Percentiles rank a stretch among this genome's conserved stretches.
Conservation (phyloP, 306 rosid species). For the Sesbania bispinosa region DNA sequence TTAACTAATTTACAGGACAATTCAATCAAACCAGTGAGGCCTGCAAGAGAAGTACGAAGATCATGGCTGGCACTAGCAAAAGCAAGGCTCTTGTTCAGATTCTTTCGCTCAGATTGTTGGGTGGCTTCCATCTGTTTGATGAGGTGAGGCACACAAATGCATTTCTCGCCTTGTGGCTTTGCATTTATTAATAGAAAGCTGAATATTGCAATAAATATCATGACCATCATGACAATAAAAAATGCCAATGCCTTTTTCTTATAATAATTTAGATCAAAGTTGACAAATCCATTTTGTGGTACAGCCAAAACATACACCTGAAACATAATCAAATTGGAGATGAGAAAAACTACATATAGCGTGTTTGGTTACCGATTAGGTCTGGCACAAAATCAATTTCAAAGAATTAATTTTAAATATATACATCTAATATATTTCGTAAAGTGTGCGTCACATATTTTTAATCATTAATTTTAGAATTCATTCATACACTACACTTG, state of each 20-base stretch:
- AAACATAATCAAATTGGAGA: constrained; percentile 10
- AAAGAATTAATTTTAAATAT: too few species aligned
- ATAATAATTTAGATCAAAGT: constrained; percentile 18
- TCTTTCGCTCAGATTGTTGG: constrained; percentile 71
- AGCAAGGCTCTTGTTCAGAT: constrained; percentile 67
- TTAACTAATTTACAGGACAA: constrained; percentile 34
- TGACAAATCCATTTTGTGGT: constrained; percentile 27
- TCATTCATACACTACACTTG: background rate
- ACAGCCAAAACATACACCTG: constrained; percentile 55
- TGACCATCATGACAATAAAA: constrained; percentile 26
- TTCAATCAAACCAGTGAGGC: constrained; percentile 60
- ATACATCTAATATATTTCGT: too few species aligned
- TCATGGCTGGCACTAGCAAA: constrained; percentile 76
- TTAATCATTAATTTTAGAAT: too few species aligned
- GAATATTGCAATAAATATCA: constrained; percentile 24
- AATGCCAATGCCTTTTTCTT: constrained; percentile 34
- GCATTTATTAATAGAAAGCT: constrained; percentile 25
- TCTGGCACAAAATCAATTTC: too few species aligned
- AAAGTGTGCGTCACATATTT: too few species aligned
- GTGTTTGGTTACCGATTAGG: too few species aligned
- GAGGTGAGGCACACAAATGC: constrained; percentile 55
- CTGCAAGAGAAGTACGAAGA: constrained; percentile 65
- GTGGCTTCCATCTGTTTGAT: constrained; percentile 73
- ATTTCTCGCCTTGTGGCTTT: constrained; percentile 49
- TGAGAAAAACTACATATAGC: background rate